Conservation (phyloP, 2,329 filamentous ascomycete species). For the Neurospora sp. region DNA sequence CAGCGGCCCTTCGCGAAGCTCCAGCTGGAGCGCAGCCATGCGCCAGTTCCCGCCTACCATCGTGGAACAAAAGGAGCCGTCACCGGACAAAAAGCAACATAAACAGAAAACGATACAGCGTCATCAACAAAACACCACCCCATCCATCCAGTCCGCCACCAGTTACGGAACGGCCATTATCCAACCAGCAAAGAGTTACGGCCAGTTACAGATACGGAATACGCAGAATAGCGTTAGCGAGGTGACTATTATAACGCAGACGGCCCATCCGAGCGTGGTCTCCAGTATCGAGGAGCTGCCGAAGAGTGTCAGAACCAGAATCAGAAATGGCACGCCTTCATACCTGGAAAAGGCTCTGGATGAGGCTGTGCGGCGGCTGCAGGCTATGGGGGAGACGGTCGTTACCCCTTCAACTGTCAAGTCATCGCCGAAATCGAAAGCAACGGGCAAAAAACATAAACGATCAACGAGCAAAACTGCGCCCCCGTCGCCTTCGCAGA, state of each 20-base stretch:
- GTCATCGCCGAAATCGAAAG: neutral
- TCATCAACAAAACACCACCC: neutral
- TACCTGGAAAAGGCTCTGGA: slow-evolving; percentile 21
- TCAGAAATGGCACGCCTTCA: slow-evolving; percentile 11
- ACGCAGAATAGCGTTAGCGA: slow-evolving; percentile 1
- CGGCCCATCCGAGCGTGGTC: neutral
- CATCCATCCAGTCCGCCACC: neutral
- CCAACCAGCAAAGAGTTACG: neutral
- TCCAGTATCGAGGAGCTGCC: neutral
- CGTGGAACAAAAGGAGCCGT: slow-evolving; percentile 8
- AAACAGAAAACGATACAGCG: neutral
- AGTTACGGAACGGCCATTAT: neutral
- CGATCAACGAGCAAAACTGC: neutral
- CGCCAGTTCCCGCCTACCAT: slow-evolving; percentile 8
- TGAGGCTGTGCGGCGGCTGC: slow-evolving; percentile 19
- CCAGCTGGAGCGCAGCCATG: slow-evolving; percentile 3
- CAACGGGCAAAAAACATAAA: neutral
- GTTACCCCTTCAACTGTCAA: slow-evolving; percentile 2
- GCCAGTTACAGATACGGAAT: neutral
- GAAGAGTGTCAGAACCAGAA: neutral
- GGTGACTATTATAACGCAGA: neutral
- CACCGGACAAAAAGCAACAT: slow-evolving; percentile 2
- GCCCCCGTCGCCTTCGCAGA: slow-evolving; percentile 5
- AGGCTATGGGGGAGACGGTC: slow-evolving; percentile 19
- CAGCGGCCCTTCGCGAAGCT: slow-evolving; percentile 2